Percentiles rank a stretch among this genome's conserved stretches.
Evolutionary conservation across 805 yeast species (phyloP).

Genomic region (Starmerella apis): DNA sequence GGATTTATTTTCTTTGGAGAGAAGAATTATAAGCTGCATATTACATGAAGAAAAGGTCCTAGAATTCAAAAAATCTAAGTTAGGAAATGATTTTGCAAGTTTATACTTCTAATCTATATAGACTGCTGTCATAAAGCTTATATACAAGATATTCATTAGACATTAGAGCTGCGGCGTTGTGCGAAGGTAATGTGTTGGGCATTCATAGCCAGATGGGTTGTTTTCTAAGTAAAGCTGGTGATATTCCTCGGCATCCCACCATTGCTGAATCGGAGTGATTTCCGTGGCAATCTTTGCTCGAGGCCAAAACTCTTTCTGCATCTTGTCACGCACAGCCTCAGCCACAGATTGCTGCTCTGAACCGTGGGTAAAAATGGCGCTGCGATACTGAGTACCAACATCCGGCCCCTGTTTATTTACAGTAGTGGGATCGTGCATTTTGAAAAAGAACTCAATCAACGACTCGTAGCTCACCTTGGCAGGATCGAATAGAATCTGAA

Average conservation of each 20-base stretch:
- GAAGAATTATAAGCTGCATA: too few species aligned
- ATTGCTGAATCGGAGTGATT: slow-evolving; percentile 55
- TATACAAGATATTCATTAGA: not conserved
- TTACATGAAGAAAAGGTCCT: too few species aligned
- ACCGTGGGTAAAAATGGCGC: slow-evolving; percentile 60
- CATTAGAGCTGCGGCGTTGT: slow-evolving; percentile 36
- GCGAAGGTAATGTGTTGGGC: slow-evolving; percentile 81
- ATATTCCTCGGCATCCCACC: slow-evolving; percentile 92
- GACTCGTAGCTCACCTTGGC: slow-evolving; percentile 45
- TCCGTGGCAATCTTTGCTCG: slow-evolving; percentile 58
- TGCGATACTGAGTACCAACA: slow-evolving; percentile 78
- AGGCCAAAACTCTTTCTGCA: slow-evolving; percentile 61
- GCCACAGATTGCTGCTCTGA: slow-evolving; percentile 43
- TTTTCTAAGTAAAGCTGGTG: slow-evolving; percentile 73
- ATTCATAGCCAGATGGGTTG: slow-evolving; percentile 80
- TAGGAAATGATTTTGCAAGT: too few species aligned
- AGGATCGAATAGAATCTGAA: slow-evolving; percentile 79
- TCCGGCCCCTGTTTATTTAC: slow-evolving; percentile 78
- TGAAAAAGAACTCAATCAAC: slow-evolving; percentile 71
- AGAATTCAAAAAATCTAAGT: too few species aligned
- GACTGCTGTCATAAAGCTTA: not conserved
- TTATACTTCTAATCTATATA: not conserved
- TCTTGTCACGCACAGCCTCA: slow-evolving; percentile 37
- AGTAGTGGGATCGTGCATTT: slow-evolving; percentile 91
- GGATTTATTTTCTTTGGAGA: too few species aligned